A percentile compares a stretch with the other conserved stretches of the same genome.
These are phyloP conservation scores for Domatiomyces globalis DNA, from an alignment of 2,329 filamentous ascomycete genomes.

Conservation along the genomic window DNA sequence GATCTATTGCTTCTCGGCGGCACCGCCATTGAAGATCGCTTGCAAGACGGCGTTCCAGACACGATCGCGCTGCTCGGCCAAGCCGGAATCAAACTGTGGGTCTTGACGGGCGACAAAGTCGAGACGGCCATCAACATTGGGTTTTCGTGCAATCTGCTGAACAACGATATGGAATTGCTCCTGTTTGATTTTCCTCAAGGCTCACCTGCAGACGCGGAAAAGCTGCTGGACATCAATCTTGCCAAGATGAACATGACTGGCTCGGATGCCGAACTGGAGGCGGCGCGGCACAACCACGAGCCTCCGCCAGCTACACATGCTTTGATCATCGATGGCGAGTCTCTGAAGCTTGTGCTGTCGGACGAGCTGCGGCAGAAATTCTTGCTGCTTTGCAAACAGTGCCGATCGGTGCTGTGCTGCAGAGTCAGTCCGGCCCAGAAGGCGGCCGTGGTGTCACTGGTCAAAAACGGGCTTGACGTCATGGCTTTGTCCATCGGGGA, in stretches of 20 bases:
- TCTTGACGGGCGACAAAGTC: constrained; percentile 94
- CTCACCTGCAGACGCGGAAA: constrained; percentile 46
- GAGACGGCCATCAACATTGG: constrained; percentile 99
- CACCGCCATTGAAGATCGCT: constrained; percentile 89
- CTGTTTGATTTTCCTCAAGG: constrained; percentile 75
- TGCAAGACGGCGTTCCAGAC: constrained; percentile 94
- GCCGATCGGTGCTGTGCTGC: constrained; percentile 90
- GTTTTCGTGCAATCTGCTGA: constrained; percentile 93
- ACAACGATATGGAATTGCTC: constrained; percentile 95
- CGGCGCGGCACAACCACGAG: constrained; percentile 69
- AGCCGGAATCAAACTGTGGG: constrained; percentile 97
- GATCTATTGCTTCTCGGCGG: constrained; percentile 78
- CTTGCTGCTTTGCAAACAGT: constrained; percentile 87
- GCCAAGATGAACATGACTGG: constrained; percentile 64
- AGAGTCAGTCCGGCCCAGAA: constrained; percentile 95
- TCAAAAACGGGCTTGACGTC: constrained; percentile 86
- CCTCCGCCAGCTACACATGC: constrained; percentile 79
- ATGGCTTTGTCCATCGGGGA: constrained; percentile 92
- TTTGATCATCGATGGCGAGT: constrained; percentile 87
- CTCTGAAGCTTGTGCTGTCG: constrained; percentile 72
- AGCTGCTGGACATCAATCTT: constrained; percentile 61
- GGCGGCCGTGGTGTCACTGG: constrained; percentile 89
- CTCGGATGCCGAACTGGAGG: constrained; percentile 67
- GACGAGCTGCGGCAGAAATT: constrained; percentile 82
- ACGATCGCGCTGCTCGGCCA: constrained; percentile 81